Base-by-base conservation (phyloP, 306 rosid species). In the Calophaca sinica region DNA sequence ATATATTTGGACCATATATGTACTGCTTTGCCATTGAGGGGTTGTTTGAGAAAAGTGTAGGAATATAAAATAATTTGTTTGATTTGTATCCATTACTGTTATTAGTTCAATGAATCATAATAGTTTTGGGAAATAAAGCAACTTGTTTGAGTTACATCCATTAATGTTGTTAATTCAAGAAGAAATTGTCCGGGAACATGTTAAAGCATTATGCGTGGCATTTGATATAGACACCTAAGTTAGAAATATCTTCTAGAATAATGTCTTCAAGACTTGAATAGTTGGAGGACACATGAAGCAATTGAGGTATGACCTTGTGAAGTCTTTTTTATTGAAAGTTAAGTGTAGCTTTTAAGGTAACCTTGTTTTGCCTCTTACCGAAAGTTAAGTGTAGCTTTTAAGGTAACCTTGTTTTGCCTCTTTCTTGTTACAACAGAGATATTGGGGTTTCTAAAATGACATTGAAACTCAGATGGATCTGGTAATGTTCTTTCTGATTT, bases 321-420 rank as follows among this genome's bases (percentile, higher is more conserved):
- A 75, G 76, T 71, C 41, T 14, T 59, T 79, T 80, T 35, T 51
- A 75, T 59, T 35, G n/a, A n/a, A n/a, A n/a, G n/a, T n/a, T n/a
- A n/a, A n/a, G n/a, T n/a, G n/a, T n/a, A n/a, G n/a, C n/a, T n/a
- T n/a, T n/a, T n/a, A n/a, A n/a, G n/a, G n/a, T n/a, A n/a, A n/a
- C n/a, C n/a, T n/a, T n/a, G n/a, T n/a, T n/a, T n/a, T n/a, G n/a
- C n/a, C n/a, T n/a, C n/a, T n/a, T n/a, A n/a, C n/a, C n/a, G 7
- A 13, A 64, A 42, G 76, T 72, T 80, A n/a, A 52, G 70, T 59
- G 29, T 80, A 20, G 60, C 84, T 84, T 76, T 68, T 41, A 84
- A 80, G 80, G 65, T 58, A 80, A 84, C 79, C 28, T 72, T 59
- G 64, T 45, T 28, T 60, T 72, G 70, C 68, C 14, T 76, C 33